Conservation (phyloP, 305 asterid species). For the Plantago coronopus region DNA sequence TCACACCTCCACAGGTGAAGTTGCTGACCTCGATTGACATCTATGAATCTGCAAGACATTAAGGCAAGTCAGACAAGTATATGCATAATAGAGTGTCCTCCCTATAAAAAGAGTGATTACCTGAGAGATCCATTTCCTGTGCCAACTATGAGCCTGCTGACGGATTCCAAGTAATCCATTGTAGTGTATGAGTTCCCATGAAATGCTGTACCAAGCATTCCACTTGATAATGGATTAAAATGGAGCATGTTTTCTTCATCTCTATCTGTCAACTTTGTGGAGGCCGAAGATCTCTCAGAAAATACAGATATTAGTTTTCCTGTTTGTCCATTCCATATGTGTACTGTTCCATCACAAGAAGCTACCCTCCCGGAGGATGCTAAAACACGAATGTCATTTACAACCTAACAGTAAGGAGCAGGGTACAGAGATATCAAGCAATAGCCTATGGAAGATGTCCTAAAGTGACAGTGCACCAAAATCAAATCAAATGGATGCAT, state of each 20-base stretch:
- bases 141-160: conserved; percentile 69
- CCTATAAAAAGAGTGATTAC: conserved; percentile 37
- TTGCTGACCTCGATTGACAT: conserved; percentile 78
- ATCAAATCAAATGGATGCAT: neutral
- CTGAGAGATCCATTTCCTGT: conserved; percentile 96
- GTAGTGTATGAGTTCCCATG: conserved; percentile 86
- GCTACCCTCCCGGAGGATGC: conserved; percentile 86
- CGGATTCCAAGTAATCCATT: conserved; percentile 73
- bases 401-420: conserved; percentile 50
- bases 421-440: conserved; percentile 18
- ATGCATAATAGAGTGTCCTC: conserved; percentile 14
- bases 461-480: conserved; percentile 16
- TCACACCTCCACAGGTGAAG: conserved; percentile 94
- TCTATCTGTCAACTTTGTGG: conserved; percentile 44
- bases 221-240: conserved; percentile 69
- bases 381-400: conserved; percentile 73
- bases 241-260: conserved; percentile 75
- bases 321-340: conserved; percentile 88
- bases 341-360: conserved; percentile 97
- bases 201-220: conserved; percentile 69
- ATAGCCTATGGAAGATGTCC: conserved; percentile 11
- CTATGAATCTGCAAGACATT: conserved; percentile 68
- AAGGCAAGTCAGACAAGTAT: conserved; percentile 19
- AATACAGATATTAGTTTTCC: conserved; percentile 72
- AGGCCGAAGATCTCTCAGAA: conserved; percentile 63